Conservation (phyloP, 208 protist species). For the Borovskyia barvae region DNA sequence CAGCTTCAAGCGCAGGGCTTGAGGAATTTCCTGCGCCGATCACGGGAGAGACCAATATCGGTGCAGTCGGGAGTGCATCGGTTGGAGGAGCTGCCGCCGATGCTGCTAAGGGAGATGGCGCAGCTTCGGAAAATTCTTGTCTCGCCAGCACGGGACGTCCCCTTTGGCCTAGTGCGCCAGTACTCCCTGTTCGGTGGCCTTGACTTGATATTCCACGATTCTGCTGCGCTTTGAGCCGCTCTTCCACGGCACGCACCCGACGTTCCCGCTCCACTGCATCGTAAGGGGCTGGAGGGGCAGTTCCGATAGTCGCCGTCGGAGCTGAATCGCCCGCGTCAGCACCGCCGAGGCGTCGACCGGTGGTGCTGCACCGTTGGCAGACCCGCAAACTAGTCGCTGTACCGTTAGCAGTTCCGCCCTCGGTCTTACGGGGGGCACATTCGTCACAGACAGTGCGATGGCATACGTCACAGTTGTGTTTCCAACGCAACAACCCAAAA, state of each 20-base stretch:
- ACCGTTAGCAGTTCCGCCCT: conserved; percentile 6
- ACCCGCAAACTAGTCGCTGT: conserved; percentile 18
- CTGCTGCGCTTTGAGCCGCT: conserved; percentile 32
- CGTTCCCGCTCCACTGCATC: conserved; percentile 36
- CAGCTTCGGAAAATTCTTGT: too few relatives aligned
- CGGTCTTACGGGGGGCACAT: conserved; percentile 38
- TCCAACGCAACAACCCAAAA: conserved; percentile 55
- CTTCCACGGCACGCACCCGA: conserved; percentile 38
- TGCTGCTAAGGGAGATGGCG: too few relatives aligned
- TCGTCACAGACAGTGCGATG: conserved; percentile 56
- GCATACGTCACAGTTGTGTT: conserved; percentile 52
- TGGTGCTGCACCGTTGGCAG: conserved; percentile 10
- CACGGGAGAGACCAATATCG: too few relatives aligned
- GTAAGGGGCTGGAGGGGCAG: conserved; percentile 21
- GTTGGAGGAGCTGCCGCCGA: background rate
- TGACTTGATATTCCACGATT: conserved; percentile 17
- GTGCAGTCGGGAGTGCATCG: too few relatives aligned
- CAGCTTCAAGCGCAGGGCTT: conserved; percentile 80
- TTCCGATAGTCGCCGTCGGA: background rate
- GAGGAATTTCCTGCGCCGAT: too few relatives aligned
- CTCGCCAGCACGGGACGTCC: too few relatives aligned
- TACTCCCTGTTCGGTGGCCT: background rate
- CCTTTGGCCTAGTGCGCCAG: background rate
- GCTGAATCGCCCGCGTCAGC: background rate
- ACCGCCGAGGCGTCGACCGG: conserved; percentile 12